Evolutionary conservation across 257 asterid species (phyloP).

Genomic region (Jacaranda copaia): DNA sequence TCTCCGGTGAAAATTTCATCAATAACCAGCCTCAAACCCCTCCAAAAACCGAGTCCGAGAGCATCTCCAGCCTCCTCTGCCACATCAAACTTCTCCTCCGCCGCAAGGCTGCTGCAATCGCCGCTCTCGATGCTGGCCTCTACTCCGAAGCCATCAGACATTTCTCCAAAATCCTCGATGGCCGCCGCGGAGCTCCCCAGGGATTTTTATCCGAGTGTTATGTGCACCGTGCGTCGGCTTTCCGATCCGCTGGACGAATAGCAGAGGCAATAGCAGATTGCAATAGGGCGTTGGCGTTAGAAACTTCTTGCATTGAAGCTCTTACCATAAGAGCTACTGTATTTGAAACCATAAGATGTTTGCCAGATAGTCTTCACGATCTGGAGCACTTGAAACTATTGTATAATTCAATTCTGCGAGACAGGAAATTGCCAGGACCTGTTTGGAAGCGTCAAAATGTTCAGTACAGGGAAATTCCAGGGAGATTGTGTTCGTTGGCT

Average conservation of each 20-base stretch:
- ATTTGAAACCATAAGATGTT: conserved; percentile 75
- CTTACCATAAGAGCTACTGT: conserved; percentile 74
- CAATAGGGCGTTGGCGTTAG: conserved; percentile 79
- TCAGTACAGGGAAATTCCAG: conserved; percentile 90
- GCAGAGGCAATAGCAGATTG: conserved; percentile 84
- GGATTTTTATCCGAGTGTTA: conserved; percentile 74
- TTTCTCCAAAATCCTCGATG: conserved; percentile 76
- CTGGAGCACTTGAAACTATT: conserved; percentile 88
- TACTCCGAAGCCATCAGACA: conserved; percentile 72
- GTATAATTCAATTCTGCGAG: conserved; percentile 81
- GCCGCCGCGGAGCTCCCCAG: conserved; percentile 82
- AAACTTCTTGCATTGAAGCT: conserved; percentile 82
- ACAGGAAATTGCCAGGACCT: conserved; percentile 80
- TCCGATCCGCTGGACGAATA: conserved; percentile 58
- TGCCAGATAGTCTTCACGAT: conserved; percentile 93
- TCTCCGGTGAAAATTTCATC: conserved; percentile 45
- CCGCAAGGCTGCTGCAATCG: conserved; percentile 77
- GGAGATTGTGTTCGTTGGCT: conserved; percentile 78
- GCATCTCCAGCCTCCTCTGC: conserved; percentile 68
- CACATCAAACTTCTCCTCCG: conserved; percentile 78
- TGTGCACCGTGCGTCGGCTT: conserved; percentile 72
- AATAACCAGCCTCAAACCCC: conserved; percentile 47
- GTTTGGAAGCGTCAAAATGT: conserved; percentile 85
- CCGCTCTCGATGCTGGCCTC: conserved; percentile 78
- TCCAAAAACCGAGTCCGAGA: conserved; percentile 63